Conservation (phyloP, 768 basidiomycete genomes). For the Lentinula boryana region DNA sequence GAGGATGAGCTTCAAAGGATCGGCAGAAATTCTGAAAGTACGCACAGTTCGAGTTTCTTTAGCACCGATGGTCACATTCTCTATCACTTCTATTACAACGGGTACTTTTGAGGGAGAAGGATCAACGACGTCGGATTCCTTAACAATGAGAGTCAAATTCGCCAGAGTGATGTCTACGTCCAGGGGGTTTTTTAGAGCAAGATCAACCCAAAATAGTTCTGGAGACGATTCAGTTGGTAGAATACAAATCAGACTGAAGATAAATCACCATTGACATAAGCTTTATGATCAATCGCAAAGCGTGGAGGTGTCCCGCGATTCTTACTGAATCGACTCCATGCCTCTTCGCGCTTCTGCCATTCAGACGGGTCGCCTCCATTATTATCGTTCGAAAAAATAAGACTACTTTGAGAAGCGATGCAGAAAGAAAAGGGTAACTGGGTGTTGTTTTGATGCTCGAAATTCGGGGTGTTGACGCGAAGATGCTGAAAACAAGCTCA, state of each 20-base stretch:
- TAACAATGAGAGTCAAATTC: constrained; percentile 50
- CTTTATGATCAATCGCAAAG: constrained; percentile 51
- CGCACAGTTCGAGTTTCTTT: constrained; percentile 63
- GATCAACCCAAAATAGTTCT: constrained; percentile 79
- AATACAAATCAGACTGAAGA: neutral
- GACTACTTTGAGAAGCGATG: constrained; percentile 44
- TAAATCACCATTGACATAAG: constrained; percentile 54
- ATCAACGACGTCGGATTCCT: constrained; percentile 29
- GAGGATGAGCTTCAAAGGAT: neutral
- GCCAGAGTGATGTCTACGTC: constrained; percentile 67
- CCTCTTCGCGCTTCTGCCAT: constrained; percentile 64
- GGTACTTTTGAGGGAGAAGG: constrained; percentile 27
- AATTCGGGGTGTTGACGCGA: neutral
- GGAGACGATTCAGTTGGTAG: constrained; percentile 6
- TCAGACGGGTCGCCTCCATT: constrained; percentile 33
- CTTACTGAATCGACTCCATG: constrained; percentile 60
- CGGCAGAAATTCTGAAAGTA: constrained; percentile 2
- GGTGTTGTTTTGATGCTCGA: constrained; percentile 26
- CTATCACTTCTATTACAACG: constrained; percentile 53
- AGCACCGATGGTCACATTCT: constrained; percentile 55
- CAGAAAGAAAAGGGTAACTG: constrained; percentile 66
- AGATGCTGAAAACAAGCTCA: constrained; percentile 2
- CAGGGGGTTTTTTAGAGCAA: constrained; percentile 66
- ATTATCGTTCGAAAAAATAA: constrained; percentile 52
- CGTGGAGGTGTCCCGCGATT: constrained; percentile 44